phyloP scores from a whole-genome alignment of 495 filamentous ascomycete species.

The Penicillium riverlandense region DNA sequence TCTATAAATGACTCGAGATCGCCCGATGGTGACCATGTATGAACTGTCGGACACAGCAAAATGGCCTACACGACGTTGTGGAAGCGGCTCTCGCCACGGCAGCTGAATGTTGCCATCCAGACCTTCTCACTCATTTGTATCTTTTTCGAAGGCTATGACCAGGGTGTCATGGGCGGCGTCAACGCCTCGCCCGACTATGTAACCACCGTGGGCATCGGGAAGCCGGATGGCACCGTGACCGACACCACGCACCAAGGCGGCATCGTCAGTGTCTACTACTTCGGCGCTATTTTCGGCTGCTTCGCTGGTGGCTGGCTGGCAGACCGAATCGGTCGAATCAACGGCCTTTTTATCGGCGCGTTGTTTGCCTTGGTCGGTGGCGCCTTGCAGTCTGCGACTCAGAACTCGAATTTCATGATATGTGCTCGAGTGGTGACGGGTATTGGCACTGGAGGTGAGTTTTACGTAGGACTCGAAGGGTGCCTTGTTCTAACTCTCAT shows the following conservation, averaged over 20 bases:
- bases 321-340: conserved; percentile 48
- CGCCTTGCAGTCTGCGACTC: conserved; percentile 43
- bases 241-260: conserved; percentile 36
- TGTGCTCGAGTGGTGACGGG: conserved; percentile 49
- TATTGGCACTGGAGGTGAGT: conserved; percentile 43
- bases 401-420: conserved; percentile 47
- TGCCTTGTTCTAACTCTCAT: conserved; percentile 1
- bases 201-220: conserved; percentile 27
- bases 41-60: not conserved
- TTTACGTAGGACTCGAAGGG: conserved; percentile 1
- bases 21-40: not conserved
- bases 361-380: conserved; percentile 48
- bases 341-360: conserved; percentile 44
- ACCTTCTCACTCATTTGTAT: conserved; percentile 42
- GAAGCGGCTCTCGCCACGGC: conserved; percentile 31
- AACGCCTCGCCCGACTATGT: conserved; percentile 36
- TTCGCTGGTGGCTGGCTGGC: conserved; percentile 45
- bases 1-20: not conserved
- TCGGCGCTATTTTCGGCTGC: conserved; percentile 48
- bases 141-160: conserved; percentile 51
- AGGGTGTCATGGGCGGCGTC: conserved; percentile 47
- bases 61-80: conserved; percentile 38
- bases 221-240: conserved; percentile 28
- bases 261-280: conserved; percentile 48
- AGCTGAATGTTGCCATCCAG: conserved; percentile 38